These are phyloP conservation scores for Pugionium cornutum DNA, from an alignment of 345 rosid species.

Conservation along the genomic window DNA sequence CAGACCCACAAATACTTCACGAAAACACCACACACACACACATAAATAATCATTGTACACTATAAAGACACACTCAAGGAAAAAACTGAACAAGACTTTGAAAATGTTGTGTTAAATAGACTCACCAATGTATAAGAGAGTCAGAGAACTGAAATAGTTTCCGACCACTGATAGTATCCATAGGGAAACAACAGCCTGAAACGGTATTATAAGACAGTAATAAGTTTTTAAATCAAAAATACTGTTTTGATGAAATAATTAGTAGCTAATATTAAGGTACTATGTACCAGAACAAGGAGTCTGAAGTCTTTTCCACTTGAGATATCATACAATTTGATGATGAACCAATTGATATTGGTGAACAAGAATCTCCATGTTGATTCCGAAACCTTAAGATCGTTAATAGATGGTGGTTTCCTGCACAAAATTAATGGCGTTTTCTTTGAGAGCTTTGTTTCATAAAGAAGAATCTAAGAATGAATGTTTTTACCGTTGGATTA, in stretches of 20 bases:
- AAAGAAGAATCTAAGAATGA: neutral
- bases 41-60: neutral
- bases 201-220: neutral
- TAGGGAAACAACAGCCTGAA: slow-evolving; percentile 47
- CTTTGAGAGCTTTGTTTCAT: neutral
- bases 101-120: neutral
- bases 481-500: slow-evolving; percentile 49
- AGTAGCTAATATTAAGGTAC: neutral
- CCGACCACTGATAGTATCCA: slow-evolving; percentile 53
- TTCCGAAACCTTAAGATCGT: slow-evolving; percentile 45
- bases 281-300: slow-evolving; percentile 44
- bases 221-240: neutral
- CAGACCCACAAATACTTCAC: slow-evolving; percentile 46
- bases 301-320: slow-evolving; percentile 49
- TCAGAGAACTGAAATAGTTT: slow-evolving; percentile 47
- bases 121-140: slow-evolving; percentile 52
- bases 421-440: neutral
- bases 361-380: slow-evolving; percentile 39
- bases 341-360: slow-evolving; percentile 36
- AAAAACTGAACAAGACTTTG: no score
- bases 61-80: no score
- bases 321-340: slow-evolving; percentile 43
- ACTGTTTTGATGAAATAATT: neutral
- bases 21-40: neutral
- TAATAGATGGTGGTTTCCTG: slow-evolving; percentile 50